Conservation (phyloP, 2,329 filamentous ascomycete genomes). For the Graphium sp. region DNA sequence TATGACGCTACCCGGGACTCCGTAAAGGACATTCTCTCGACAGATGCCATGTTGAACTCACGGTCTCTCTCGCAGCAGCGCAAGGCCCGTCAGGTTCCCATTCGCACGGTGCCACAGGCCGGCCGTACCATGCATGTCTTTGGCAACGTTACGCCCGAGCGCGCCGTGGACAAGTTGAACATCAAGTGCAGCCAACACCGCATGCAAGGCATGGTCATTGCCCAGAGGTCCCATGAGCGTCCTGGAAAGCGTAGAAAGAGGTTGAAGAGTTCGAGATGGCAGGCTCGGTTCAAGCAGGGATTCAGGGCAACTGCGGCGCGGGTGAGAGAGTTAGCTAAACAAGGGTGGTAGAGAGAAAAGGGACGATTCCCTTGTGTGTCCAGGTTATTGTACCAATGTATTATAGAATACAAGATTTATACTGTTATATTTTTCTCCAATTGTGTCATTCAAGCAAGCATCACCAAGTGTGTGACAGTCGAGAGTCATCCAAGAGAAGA, state of each 20-base stretch:
- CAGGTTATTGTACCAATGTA: constrained; percentile 2
- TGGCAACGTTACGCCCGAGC: constrained; percentile 23
- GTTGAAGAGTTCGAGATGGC: constrained; percentile 52
- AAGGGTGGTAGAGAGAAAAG: constrained; percentile 51
- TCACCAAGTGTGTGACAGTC: too few relatives aligned
- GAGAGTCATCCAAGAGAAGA: too few relatives aligned
- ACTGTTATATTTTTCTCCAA: constrained; percentile 1
- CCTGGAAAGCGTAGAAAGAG: constrained; percentile 65
- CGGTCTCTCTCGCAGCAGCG: constrained; percentile 16
- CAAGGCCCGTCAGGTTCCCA: constrained; percentile 11
- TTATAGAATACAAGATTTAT: constrained; percentile 5
- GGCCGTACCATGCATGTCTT: constrained; percentile 25
- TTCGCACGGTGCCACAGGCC: constrained; percentile 21
- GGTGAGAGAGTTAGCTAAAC: constrained; percentile 53
- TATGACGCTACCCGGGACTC: constrained; percentile 5
- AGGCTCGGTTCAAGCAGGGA: constrained; percentile 47
- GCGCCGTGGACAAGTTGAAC: constrained; percentile 24
- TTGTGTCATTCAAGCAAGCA: too few relatives aligned
- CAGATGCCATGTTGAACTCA: too few relatives aligned
- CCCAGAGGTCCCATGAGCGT: constrained; percentile 59
- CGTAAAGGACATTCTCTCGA: constrained; percentile 5
- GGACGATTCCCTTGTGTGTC: too few relatives aligned
- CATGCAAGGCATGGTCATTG: constrained; percentile 33
- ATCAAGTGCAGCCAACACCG: constrained; percentile 30
- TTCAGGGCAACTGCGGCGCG: constrained; percentile 48